phyloP scores from a whole-genome alignment of 805 yeast genomes.

The Yamadazyma scolyti region DNA sequence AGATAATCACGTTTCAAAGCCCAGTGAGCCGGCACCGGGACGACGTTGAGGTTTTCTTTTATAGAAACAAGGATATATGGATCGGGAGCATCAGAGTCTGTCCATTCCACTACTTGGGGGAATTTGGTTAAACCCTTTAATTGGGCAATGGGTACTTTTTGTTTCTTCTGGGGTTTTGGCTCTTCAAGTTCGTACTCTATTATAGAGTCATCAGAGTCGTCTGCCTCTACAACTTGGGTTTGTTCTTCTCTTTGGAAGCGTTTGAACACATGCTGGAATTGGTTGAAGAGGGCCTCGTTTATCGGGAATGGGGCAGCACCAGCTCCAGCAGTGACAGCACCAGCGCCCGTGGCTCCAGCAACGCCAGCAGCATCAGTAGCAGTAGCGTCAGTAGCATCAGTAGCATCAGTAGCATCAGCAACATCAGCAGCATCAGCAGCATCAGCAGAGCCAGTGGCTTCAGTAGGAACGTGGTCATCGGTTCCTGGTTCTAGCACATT shows the following conservation, averaged over 20 bases:
- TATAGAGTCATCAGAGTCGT: conserved; percentile 17
- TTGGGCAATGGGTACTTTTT: conserved; percentile 62
- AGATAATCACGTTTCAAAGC: conserved; percentile 70
- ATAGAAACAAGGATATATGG: conserved; percentile 64
- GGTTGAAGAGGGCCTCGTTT: conserved; percentile 12
- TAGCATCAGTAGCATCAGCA: too few species aligned
- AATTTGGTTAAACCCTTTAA: conserved; percentile 56
- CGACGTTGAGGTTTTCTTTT: conserved; percentile 61
- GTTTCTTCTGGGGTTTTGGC: conserved; percentile 48
- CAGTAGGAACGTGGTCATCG: too few species aligned
- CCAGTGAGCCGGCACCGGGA: conserved; percentile 88
- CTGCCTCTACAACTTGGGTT: too few species aligned
- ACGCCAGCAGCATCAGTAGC: background rate
- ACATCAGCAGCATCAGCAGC: too few species aligned
- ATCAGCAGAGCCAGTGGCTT: too few species aligned
- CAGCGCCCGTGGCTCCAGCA: background rate
- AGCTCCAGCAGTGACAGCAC: background rate
- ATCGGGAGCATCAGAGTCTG: conserved; percentile 79
- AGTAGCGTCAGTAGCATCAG: background rate
- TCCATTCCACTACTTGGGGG: conserved; percentile 84
- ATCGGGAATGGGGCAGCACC: too few species aligned
- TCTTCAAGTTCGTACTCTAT: conserved; percentile 19
- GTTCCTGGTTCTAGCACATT: too few species aligned
- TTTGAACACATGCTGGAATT: conserved; percentile 19
- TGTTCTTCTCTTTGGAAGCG: conserved; percentile 6